phyloP scores from a whole-genome alignment of 768 basidiomycete species.

The Mrakia hoshinonis region DNA sequence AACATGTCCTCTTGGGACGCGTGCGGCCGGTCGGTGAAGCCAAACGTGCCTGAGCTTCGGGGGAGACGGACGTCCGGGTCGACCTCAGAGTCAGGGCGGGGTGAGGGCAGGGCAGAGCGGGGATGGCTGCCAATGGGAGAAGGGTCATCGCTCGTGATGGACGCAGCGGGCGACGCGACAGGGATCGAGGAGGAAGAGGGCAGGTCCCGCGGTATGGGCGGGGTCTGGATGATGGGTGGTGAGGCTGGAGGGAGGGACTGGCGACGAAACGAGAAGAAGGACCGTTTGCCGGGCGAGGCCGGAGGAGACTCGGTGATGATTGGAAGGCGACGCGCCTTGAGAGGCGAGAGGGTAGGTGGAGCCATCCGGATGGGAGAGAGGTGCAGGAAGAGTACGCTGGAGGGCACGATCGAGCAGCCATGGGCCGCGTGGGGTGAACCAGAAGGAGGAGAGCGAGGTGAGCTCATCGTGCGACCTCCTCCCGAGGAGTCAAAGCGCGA shows the following conservation, averaged over 20 bases:
- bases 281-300: neutral
- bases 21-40: neutral
- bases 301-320: constrained; percentile 6
- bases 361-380: neutral
- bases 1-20: neutral
- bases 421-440: too few relatives aligned
- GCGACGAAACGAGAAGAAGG: constrained; percentile 3
- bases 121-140: neutral
- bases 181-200: neutral
- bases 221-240: too few relatives aligned
- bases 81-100: neutral
- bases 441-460: too few relatives aligned
- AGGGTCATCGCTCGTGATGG: neutral
- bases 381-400: neutral
- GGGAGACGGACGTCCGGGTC: neutral
- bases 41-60: neutral
- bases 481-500: too few relatives aligned
- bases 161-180: neutral
- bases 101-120: neutral
- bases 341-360: neutral
- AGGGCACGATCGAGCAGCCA: too few relatives aligned
- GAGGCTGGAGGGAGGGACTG: neutral
- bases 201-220: too few relatives aligned
- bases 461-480: too few relatives aligned
- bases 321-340: neutral